Evolutionary conservation across 2,329 filamentous ascomycete species (phyloP), one percentile per base, ranked within the genome.

Genomic region (Sclerotinia minor): DNA sequence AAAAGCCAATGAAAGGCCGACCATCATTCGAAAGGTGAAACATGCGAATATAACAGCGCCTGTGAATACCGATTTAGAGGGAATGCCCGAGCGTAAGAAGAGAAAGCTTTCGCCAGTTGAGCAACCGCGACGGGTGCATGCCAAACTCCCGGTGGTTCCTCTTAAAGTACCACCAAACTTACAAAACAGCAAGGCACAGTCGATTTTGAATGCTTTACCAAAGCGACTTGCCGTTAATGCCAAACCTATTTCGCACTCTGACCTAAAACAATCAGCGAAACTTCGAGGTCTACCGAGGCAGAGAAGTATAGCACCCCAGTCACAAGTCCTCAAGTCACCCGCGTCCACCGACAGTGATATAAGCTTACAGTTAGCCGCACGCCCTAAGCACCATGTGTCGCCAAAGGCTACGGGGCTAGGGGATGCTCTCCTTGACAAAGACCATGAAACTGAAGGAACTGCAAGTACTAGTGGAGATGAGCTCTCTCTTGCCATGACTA

Each of bases 381-480:
- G 21, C 17, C 35, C 35, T 19, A 21, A 7, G 26, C 49, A n/a
- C 17, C 65, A 53, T 26, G 53, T 67, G 32, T 75, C 74, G 19
- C 75, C 75, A 15, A 73, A 69, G 50, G 73, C 71, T 17, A 41
- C 71, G 41, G 70, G 73, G 59, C 72, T 76, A 69, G 74, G 75
- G 76, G 24, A 53, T 67, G 9, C 38, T 5, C 35, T 67, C 15
- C 50, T 65, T 5, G 50, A 65, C 35, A 29, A 47, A 21, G 50
- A 24, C 15, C 26, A 52, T 9, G 65, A 41, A 50, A 21, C 32
- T 53, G 55, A 63, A 45, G 52, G 44, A n/a, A 13, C 59, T 21
- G 19, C 52, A 21, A 65, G 32, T 32, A 49, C 29, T 13, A 64
- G 50, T 29, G 32, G 29, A n/a, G 60, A 67, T 19, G 66, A 64